Base-by-base conservation (phyloP, 176 grass and related monocot genomes). In the Aegilops tauschii region DNA sequence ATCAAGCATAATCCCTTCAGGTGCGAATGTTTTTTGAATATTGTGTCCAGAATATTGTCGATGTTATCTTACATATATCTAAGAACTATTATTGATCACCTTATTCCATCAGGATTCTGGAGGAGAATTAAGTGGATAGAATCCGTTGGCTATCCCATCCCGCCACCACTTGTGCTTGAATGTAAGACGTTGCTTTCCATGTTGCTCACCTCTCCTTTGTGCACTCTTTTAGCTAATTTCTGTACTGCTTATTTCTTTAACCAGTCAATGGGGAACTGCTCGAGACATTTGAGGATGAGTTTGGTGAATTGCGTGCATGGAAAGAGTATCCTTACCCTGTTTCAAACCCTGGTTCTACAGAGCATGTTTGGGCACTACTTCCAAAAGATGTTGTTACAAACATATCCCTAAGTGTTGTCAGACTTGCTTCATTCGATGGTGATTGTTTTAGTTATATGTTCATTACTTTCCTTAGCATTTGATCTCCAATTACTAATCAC, bases 381-480 rank as follows among this genome's bases (percentile, higher is more conserved):
- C 28, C 9, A 0, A 66, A 29, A 30, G 1, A 56, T 2, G 42
- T 76, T 76, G 30, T 32, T 61, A 58, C 31, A 40, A 3, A 81
- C 16, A 4, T 76, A 82, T 76, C 79, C 14, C 69, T 6, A 30
- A 11, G 61, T 82, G 70, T 67, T 82, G 79, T 87, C 31, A 42
- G 14, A 9, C 40, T 87, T 76, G 31, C 79, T 29, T 87, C 86
- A 42, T 87, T 76, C 61, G 8, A 31, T 30, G 86, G 79, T 87
- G 32, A 50, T 67, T 56, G 73, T 37, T 40, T 2, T 16, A 54
- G 21, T 7, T 20, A 11, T 50, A 12, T 28, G 56, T 8, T 65
- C 6, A 18, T 64, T 87, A 74, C 69, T 74, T 80, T 16, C 17
- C 12, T 2, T 50, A 28, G 72, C 23, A 25, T 30, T 12, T 69